A percentile compares a stretch with the other conserved stretches of the same genome.
These are phyloP conservation scores for Conticribra guillardii DNA, from an alignment of 108 stramenopile genomes.

Conservation along the genomic window DNA sequence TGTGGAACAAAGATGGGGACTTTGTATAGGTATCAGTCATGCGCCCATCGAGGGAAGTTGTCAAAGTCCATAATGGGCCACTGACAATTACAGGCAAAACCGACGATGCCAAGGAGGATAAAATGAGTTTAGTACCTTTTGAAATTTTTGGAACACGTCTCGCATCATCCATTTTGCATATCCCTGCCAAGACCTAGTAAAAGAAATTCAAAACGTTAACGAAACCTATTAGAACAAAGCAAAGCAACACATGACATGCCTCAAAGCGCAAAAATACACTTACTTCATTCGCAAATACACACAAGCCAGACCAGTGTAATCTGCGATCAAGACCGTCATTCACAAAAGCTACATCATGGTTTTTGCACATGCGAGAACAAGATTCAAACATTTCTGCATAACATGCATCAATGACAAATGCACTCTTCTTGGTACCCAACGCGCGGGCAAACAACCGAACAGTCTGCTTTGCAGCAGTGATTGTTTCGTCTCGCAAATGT, in stretches of 20 bases:
- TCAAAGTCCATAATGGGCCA: constrained; percentile 46
- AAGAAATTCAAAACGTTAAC: neutral
- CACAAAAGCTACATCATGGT: neutral
- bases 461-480: constrained; percentile 26
- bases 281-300: neutral
- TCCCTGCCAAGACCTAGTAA: constrained; percentile 14
- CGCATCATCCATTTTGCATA: neutral
- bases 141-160: neutral
- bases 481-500: constrained; percentile 33
- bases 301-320: constrained; percentile 28
- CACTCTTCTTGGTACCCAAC: constrained; percentile 41
- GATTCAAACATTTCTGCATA: constrained; percentile 46
- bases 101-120: constrained; percentile 43
- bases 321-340: constrained; percentile 1
- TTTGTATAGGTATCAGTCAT: too few species aligned
- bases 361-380: constrained; percentile 11
- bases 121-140: constrained; percentile 7
- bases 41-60: too few species aligned
- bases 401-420: constrained; percentile 41
- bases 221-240: neutral
- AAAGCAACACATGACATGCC: neutral
- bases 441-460: constrained; percentile 33
- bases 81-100: constrained; percentile 43
- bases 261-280: too few species aligned
- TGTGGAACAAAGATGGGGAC: too few species aligned